Evolutionary conservation across 352 stramenopile genomes (phyloP), one percentile per base, ranked within the genome.

Genomic region (Pythium biforme): DNA sequence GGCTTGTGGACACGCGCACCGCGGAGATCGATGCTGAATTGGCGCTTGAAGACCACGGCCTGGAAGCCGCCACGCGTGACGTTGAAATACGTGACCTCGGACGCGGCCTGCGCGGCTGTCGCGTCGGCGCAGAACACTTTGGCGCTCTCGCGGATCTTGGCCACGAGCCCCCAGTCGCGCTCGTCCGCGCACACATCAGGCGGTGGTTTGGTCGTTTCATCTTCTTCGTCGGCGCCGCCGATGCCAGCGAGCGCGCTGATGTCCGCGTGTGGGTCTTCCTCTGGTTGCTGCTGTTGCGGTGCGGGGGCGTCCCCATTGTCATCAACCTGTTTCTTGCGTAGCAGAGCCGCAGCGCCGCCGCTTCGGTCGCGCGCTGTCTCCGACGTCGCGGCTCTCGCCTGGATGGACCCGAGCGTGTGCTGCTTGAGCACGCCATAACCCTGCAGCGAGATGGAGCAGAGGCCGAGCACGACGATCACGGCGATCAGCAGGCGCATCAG

Each of bases 1-100:
- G 66, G 62, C 17, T 51, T 45, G n/a, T 61, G 20, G 7, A 74
- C 54, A 4, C 72, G 39, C 0, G 73, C 72, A 20, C 27, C 48
- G 3, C 61, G 33, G 19, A 90, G 50, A 51, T 91, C 75, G 22
- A 90, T 33, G 51, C 72, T 74, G 10, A 91, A 55, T 41, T 39
- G 34, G 20, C 86, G 77, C 43, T 72, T 49, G 47, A 85, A 79
- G 15, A 73, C 65, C 5, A 73, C 64, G n/a, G 61, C 69, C 1
- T 40, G 47, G 29, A 87, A 64, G 0, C 65, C 69, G 19, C 69
- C 77, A 25, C 25, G 27, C 12, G 62, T 37, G 10, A 45, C 71
- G 14, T 63, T 37, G 43, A 69, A 81, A 20, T 70, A 68, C 0
- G 72, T 75, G 10, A 68, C 48, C 17, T 54, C 3, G 8, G 59